phyloP scores from a whole-genome alignment of 2,329 filamentous ascomycete species.

The Ophiostoma ulmi region DNA sequence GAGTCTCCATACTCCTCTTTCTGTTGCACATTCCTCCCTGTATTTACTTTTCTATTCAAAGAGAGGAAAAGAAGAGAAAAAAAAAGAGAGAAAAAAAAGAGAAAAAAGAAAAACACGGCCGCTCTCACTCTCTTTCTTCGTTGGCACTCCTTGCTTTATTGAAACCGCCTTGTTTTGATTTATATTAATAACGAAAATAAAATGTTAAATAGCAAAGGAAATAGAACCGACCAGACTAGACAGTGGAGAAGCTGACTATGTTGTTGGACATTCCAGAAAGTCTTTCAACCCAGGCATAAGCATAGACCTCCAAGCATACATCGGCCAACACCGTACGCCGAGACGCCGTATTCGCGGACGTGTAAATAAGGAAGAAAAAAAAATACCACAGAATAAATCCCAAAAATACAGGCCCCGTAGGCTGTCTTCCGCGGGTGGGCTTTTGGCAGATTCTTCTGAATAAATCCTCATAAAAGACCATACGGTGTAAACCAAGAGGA shows the following conservation, averaged over 20 bases:
- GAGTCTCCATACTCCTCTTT: not conserved
- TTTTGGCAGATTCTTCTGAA: not conserved
- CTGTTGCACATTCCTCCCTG: constrained; percentile 8
- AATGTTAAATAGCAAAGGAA: not conserved
- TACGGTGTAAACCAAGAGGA: not conserved
- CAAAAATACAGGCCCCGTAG: not conserved
- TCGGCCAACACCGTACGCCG: not conserved
- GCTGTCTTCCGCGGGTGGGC: constrained; percentile 5
- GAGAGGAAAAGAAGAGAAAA: not conserved
- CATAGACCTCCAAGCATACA: not conserved
- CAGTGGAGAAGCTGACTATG: not conserved
- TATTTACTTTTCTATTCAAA: not conserved
- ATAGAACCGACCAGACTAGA: not conserved
- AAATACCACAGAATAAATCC: not conserved
- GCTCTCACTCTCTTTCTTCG: not conserved
- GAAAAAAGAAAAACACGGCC: not conserved
- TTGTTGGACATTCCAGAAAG: not conserved
- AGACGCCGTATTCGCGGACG: not conserved
- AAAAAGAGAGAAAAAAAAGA: not conserved
- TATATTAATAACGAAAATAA: not conserved
- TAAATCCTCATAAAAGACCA: not conserved
- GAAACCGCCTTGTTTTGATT: not conserved
- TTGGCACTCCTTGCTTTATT: not conserved
- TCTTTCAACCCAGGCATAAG: not conserved
- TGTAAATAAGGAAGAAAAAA: not conserved